phyloP scores from a whole-genome alignment of 1,139 yeast species.

The Schwanniomyces etchellsii region DNA sequence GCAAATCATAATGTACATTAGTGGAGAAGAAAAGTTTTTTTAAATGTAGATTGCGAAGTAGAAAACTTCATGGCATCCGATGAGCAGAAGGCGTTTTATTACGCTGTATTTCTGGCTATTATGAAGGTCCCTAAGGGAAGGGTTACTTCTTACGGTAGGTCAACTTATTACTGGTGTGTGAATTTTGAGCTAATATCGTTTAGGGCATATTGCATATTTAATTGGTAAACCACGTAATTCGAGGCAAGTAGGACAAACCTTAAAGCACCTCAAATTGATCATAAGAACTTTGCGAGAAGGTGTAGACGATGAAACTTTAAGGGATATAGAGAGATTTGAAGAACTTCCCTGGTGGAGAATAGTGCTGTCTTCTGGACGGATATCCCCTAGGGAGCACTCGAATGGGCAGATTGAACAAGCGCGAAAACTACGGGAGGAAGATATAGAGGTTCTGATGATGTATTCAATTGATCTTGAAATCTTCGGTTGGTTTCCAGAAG shows the following conservation, averaged over 20 bases:
- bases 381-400: constrained; percentile 47
- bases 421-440: constrained; percentile 41
- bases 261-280: constrained; percentile 39
- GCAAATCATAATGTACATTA: neutral
- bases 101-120: constrained; percentile 54
- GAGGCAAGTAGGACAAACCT: constrained; percentile 67
- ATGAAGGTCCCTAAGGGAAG: constrained; percentile 55
- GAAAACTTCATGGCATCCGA: too few relatives aligned
- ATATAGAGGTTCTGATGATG: constrained; percentile 34
- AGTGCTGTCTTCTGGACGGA: constrained; percentile 53
- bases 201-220: constrained; percentile 63
- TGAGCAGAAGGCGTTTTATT: constrained; percentile 54
- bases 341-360: constrained; percentile 82
- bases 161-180: neutral
- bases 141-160: constrained; percentile 61
- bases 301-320: constrained; percentile 9
- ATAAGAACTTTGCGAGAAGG: constrained; percentile 18
- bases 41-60: too few relatives aligned
- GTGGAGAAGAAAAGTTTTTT: neutral
- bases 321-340: constrained; percentile 14
- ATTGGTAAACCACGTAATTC: constrained; percentile 61
- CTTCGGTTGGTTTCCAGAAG: constrained; percentile 68
- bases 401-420: constrained; percentile 46
- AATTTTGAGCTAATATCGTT: constrained; percentile 8
- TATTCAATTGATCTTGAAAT: constrained; percentile 37